Evolutionary conservation across 352 stramenopile genomes (phyloP), one percentile per base, ranked within the genome.

Genomic region (Globisporangium barbulae): DNA sequence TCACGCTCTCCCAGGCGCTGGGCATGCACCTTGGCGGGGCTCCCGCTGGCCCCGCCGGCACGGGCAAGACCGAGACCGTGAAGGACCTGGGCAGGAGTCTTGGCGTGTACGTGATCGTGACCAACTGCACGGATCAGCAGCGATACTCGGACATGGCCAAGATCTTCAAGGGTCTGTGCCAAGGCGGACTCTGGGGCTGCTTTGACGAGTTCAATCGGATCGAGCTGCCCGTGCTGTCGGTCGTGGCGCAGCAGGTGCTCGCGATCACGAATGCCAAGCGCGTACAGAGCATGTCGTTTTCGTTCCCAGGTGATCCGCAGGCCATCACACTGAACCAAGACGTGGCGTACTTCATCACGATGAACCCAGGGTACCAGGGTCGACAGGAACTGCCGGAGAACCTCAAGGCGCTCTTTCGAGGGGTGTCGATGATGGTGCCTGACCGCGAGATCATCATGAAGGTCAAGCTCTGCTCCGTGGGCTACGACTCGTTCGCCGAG

Each of bases 371-470:
- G 0, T 98, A 98, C 70, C 89, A 94, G 63, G 92, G 91, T 9
- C 87, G 92, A 0, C 93, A 95, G 45, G 90, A 98, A 59, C 75
- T 98, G 2, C 92, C 92, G 0, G 92, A 98, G 57, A 98, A 98
- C 62, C 79, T 98, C 28, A 94, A 94, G 47, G 85, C 89, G 8
- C 78, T 99, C 15, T 98, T 98, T 73, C 83, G 94, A 39, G 91
- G 92, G 12, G 94, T 98, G 59, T 92, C 94, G 13, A 99, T 99
- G 96, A 99, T 99, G 96, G 90, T 96, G 13, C 94, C 96, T 4
- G 94, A 98, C 72, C 96, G 97, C 63, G 93, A 98, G 68, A 98
- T 98, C 62, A 99, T 98, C 65, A 98, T 91, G 68, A 89, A 90
- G 61, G 82, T 91, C 15, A 97, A 98, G 69, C 87, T 99, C 39